These are phyloP conservation scores for Hordeum marinum DNA, from an alignment of 176 grass and related monocot genomes.

Conservation along the genomic window DNA sequence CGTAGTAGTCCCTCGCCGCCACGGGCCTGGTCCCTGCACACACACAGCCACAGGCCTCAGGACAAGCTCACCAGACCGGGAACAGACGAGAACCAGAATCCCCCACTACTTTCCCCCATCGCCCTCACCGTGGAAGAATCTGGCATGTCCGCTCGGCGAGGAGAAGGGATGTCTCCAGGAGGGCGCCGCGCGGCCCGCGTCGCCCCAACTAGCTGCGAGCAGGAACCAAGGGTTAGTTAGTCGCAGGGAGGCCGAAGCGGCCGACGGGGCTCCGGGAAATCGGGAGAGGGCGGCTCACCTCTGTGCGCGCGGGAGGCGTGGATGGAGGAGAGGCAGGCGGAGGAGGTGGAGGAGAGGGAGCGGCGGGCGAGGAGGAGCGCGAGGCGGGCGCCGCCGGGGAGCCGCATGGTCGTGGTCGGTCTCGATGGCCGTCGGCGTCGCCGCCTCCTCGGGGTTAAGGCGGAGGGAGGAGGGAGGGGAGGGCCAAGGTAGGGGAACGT, in stretches of 20 bases:
- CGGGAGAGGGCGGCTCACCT: conserved; percentile 38
- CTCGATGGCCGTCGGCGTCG: conserved; percentile 6
- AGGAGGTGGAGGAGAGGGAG: conserved; percentile 3
- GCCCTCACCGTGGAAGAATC: conserved; percentile 15
- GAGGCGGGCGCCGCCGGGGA: conserved; percentile 47
- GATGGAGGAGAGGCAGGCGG: neutral
- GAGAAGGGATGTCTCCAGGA: conserved; percentile 26
- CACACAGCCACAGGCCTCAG: neutral
- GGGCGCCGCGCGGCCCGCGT: neutral
- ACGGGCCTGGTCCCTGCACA: neutral
- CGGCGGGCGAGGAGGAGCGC: conserved; percentile 46
- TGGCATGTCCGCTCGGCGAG: neutral
- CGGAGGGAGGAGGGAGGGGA: neutral
- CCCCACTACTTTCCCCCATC: neutral
- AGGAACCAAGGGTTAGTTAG: neutral
- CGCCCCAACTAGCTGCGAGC: conserved; percentile 22
- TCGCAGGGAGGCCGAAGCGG: neutral
- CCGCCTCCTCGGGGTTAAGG: conserved; percentile 35
- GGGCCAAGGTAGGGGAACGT: neutral
- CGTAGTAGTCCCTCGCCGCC: neutral
- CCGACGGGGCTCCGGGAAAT: neutral
- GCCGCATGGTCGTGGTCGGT: conserved; percentile 37
- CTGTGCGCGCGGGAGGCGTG: neutral
- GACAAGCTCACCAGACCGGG: neutral
- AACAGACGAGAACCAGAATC: neutral